phyloP scores from a whole-genome alignment of 1,139 yeast genomes.

The Neolecta irregularis region DNA sequence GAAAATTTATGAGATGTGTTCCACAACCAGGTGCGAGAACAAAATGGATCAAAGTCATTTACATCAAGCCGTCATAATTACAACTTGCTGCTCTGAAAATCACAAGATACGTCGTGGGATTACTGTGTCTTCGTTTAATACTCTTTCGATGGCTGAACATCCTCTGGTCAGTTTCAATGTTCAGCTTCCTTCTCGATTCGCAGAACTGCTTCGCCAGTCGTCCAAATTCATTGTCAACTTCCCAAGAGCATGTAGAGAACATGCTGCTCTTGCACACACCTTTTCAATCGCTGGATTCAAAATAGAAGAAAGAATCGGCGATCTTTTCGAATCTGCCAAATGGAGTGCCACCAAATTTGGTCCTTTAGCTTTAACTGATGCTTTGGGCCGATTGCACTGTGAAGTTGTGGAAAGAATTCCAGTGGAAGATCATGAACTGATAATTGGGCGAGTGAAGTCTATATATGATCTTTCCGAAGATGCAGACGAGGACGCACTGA shows the following conservation, averaged over 20 bases:
- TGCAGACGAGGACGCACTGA: too few species aligned
- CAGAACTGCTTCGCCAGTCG: slow-evolving; percentile 1
- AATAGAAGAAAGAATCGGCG: background rate
- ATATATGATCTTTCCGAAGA: too few species aligned
- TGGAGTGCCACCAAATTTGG: background rate
- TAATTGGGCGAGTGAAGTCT: too few species aligned
- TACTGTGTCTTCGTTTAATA: slow-evolving; percentile 2
- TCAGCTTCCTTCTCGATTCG: slow-evolving; percentile 2
- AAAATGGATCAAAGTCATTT: too few species aligned
- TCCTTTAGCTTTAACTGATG: background rate
- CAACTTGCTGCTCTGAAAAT: background rate
- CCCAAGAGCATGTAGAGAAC: slow-evolving; percentile 1
- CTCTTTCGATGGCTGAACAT: background rate
- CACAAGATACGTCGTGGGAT: slow-evolving; percentile 1
- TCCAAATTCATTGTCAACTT: slow-evolving; percentile 1
- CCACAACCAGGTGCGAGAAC: slow-evolving; percentile 3
- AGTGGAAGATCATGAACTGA: slow-evolving; percentile 1
- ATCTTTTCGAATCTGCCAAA: background rate
- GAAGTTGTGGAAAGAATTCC: background rate
- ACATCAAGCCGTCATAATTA: slow-evolving; percentile 2
- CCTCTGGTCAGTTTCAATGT: slow-evolving; percentile 1
- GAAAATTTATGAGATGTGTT: slow-evolving; percentile 1
- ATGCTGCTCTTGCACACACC: slow-evolving; percentile 1
- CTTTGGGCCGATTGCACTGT: slow-evolving; percentile 2
- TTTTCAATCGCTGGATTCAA: background rate